Evolutionary conservation across 257 asterid genomes (phyloP).

Genomic region (Rauvolfia tetraphylla): DNA sequence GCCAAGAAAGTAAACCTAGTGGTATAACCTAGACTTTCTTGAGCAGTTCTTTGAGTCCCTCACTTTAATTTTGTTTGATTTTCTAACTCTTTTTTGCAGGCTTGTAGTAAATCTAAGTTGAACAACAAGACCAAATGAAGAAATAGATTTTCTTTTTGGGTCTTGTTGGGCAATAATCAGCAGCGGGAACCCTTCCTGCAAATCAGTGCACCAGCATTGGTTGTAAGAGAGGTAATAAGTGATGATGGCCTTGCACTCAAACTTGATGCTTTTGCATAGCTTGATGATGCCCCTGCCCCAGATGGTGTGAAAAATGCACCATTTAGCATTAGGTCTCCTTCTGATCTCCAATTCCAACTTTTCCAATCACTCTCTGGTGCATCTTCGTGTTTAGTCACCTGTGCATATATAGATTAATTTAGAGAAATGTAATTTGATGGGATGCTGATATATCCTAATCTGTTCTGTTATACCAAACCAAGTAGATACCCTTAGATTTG

Average conservation of each 20-base stretch:
- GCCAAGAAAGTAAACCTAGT: conserved; percentile 26
- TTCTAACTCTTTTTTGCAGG: not conserved
- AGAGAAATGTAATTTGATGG: not conserved
- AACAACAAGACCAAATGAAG: conserved; percentile 14
- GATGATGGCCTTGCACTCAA: conserved; percentile 43
- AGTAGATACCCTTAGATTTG: not conserved
- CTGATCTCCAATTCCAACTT: conserved; percentile 80
- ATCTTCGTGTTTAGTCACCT: conserved; percentile 80
- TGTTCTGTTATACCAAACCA: not conserved
- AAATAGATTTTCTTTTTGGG: not conserved
- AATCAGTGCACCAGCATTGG: conserved; percentile 25
- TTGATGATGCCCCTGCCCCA: conserved; percentile 54
- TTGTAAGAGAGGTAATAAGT: conserved; percentile 33
- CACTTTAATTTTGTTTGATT: conserved; percentile 14
- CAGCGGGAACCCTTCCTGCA: conserved; percentile 41
- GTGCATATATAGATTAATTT: not conserved
- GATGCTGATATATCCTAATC: not conserved
- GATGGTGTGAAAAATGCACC: conserved; percentile 72
- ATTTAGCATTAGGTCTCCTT: conserved; percentile 75
- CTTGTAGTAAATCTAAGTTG: conserved; percentile 16
- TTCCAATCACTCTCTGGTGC: conserved; percentile 68
- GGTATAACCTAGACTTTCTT: conserved; percentile 30
- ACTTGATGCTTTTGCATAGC: conserved; percentile 45
- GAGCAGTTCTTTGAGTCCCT: conserved; percentile 28
- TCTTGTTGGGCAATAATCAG: conserved; percentile 11